These are phyloP conservation scores for Abrus precatorius DNA, from an alignment of 306 rosid genomes.

Conservation along the genomic window DNA sequence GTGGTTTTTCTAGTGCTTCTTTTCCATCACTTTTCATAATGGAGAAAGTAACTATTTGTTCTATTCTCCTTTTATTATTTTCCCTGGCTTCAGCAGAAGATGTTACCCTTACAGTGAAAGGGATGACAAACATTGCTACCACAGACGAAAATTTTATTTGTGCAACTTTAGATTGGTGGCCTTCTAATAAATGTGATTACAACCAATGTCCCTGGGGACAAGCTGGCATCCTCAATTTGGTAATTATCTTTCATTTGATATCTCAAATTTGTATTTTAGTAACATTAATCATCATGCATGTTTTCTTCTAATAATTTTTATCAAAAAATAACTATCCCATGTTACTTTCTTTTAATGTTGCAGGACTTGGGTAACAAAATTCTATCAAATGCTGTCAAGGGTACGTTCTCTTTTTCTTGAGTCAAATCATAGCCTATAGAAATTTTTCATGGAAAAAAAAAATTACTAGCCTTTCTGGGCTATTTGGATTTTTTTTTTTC, in stretches of 20 bases:
- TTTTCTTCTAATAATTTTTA: not conserved
- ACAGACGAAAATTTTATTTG: slow-evolving; percentile 71
- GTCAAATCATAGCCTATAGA: not conserved
- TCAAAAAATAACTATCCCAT: not conserved
- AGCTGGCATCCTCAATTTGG: slow-evolving; percentile 64
- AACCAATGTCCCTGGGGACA: slow-evolving; percentile 68
- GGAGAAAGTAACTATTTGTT: slow-evolving; percentile 43
- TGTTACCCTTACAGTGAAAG: slow-evolving; percentile 51
- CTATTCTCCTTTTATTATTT: slow-evolving; percentile 30
- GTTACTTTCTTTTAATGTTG: not conserved
- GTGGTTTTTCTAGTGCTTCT: not conserved
- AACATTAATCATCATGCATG: not conserved
- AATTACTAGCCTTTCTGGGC: not conserved
- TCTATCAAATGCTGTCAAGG: slow-evolving; percentile 63
- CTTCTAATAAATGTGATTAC: slow-evolving; percentile 66
- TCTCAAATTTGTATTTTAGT: slow-evolving; percentile 47
- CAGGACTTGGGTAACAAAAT: slow-evolving; percentile 66
- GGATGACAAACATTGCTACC: slow-evolving; percentile 53
- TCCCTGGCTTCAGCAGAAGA: slow-evolving; percentile 45
- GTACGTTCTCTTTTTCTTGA: slow-evolving; percentile 40
- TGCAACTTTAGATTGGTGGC: slow-evolving; percentile 87
- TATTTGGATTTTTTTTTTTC: not conserved
- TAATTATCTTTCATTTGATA: slow-evolving; percentile 3
- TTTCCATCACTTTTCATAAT: slow-evolving; percentile 11
- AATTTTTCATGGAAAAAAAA: not conserved